Percentiles rank a stretch among this genome's conserved stretches.
These are phyloP conservation scores for Entophlyctis luteolus DNA, from an alignment of 192 early-diverging fungal species.

Conservation along the genomic window DNA sequence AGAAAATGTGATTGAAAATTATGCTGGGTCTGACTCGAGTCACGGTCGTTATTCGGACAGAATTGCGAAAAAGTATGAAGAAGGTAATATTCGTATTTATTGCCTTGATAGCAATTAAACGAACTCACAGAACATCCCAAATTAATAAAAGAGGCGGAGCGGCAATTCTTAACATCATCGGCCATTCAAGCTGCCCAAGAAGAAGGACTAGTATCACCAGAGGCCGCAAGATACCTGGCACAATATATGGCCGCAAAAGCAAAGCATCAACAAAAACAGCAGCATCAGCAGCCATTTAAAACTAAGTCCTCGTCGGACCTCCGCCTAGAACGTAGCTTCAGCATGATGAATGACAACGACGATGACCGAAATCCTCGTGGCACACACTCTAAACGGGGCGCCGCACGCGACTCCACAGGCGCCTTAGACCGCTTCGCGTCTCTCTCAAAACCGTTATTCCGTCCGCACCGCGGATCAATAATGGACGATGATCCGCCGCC, in stretches of 20 bases:
- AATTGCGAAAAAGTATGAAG: constrained; percentile 12
- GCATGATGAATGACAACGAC: neutral
- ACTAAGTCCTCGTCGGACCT: neutral
- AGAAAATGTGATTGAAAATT: no score
- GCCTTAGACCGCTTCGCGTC: neutral
- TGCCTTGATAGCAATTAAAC: neutral
- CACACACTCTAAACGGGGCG: no score
- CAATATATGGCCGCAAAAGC: constrained; percentile 3
- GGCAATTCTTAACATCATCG: neutral
- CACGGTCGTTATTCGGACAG: constrained; percentile 23
- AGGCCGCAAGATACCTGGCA: constrained; percentile 1
- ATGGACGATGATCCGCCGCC: constrained; percentile 3
- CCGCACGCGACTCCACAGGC: no score
- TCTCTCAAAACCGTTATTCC: neutral
- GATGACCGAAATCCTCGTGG: no score
- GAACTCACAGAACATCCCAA: neutral
- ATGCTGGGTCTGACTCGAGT: no score
- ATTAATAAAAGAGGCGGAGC: neutral
- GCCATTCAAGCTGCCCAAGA: constrained; percentile 7
- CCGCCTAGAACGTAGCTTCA: neutral
- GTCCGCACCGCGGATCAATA: neutral
- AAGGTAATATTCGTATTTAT: neutral
- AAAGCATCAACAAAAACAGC: neutral
- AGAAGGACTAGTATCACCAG: constrained; percentile 16
- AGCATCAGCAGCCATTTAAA: neutral